These are phyloP conservation scores for Pezicula radicicola DNA, from an alignment of 2,329 filamentous ascomycete species.

Conservation along the genomic window DNA sequence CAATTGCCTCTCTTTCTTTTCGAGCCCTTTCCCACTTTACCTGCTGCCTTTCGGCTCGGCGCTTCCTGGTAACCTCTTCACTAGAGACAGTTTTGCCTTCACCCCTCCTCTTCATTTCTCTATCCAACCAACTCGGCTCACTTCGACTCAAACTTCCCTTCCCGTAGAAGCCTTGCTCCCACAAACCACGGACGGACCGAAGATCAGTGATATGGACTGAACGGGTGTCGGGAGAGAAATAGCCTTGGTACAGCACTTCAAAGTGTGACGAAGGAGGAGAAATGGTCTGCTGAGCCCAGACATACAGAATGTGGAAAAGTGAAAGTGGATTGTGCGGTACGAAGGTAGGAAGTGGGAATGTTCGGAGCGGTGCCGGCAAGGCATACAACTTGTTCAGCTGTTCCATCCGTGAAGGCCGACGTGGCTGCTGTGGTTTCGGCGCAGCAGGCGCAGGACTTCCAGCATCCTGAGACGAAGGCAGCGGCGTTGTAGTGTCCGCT, in stretches of 20 bases:
- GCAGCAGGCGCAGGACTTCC: conserved; percentile 2
- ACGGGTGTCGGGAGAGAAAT: conserved; percentile 78
- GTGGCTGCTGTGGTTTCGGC: conserved; percentile 13
- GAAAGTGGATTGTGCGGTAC: conserved; percentile 93
- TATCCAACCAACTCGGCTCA: conserved; percentile 88
- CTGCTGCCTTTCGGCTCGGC: conserved; percentile 76
- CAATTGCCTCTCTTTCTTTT: conserved; percentile 79
- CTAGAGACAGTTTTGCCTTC: conserved; percentile 65
- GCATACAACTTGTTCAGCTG: conserved; percentile 73
- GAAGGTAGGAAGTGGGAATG: conserved; percentile 81
- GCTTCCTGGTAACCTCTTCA: conserved; percentile 73
- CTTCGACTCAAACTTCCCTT: conserved; percentile 91
- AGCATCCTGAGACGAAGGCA: background rate
- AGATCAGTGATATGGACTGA: conserved; percentile 82
- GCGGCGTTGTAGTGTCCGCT: background rate
- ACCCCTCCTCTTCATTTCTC: conserved; percentile 72
- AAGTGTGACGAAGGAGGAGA: conserved; percentile 62
- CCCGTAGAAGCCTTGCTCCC: conserved; percentile 97
- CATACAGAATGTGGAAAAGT: conserved; percentile 73
- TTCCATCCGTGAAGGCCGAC: conserved; percentile 29
- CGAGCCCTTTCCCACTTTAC: conserved; percentile 92
- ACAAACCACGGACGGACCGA: conserved; percentile 73
- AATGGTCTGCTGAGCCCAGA: conserved; percentile 72
- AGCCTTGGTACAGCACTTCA: conserved; percentile 62
- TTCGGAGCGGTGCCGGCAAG: conserved; percentile 74